phyloP scores from a whole-genome alignment of 2,329 filamentous ascomycete genomes.

The Penicillium corylophilum region DNA sequence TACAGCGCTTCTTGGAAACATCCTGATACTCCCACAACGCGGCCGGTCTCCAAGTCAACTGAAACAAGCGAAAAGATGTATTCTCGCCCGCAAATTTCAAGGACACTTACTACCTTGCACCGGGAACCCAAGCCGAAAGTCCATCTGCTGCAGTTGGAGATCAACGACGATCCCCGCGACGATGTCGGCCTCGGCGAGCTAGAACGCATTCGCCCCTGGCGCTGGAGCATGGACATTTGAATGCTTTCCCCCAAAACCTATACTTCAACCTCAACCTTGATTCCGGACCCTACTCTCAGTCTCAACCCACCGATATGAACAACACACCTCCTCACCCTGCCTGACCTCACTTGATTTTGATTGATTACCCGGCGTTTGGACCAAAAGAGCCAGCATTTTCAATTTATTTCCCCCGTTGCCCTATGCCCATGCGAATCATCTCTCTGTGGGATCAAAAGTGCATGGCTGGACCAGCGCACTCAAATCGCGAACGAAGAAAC shows the following conservation, averaged over 20 bases:
- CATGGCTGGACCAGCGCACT: conserved; percentile 20
- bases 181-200: conserved; percentile 34
- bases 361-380: conserved; percentile 19
- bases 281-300: not conserved
- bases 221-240: conserved; percentile 48
- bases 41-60: conserved; percentile 38
- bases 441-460: conserved; percentile 7
- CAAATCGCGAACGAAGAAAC: conserved; percentile 3
- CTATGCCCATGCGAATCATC: not conserved
- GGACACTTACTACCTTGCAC: conserved; percentile 33
- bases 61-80: conserved; percentile 31
- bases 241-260: not conserved
- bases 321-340: conserved; percentile 44
- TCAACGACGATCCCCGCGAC: conserved; percentile 32
- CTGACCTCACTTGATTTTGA: not conserved
- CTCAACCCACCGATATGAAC: not conserved
- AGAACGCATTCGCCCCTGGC: conserved; percentile 38
- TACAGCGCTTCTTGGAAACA: conserved; percentile 30
- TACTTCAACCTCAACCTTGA: not conserved
- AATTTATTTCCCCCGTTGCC: not conserved
- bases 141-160: conserved; percentile 37
- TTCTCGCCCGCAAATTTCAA: conserved; percentile 30
- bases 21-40: conserved; percentile 37
- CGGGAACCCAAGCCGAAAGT: conserved; percentile 33
- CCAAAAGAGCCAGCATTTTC: conserved; percentile 19